These are phyloP conservation scores for Spathaspora boniae DNA, from an alignment of 805 yeast species.

Conservation along the genomic window DNA sequence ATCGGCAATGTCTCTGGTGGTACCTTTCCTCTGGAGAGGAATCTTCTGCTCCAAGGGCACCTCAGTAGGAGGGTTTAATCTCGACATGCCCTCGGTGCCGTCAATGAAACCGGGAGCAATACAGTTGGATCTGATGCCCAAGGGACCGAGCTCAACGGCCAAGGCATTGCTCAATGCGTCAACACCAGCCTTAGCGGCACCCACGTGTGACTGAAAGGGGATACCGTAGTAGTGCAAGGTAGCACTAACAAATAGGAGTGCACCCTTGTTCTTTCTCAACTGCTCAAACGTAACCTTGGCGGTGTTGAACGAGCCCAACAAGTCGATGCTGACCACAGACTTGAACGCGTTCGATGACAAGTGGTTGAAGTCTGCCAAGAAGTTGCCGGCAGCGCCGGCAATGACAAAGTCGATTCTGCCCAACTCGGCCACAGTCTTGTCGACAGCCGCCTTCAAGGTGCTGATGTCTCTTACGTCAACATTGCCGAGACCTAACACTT, in stretches of 20 bases:
- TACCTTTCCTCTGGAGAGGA: constrained; percentile 68
- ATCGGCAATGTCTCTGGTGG: constrained; percentile 77
- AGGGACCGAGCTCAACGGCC: constrained; percentile 89
- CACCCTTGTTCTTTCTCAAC: constrained; percentile 64
- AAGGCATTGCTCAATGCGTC: constrained; percentile 82
- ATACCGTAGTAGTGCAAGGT: constrained; percentile 87
- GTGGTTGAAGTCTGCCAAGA: constrained; percentile 73
- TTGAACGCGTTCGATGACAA: constrained; percentile 84
- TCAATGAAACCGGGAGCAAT: constrained; percentile 91
- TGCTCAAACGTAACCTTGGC: constrained; percentile 75
- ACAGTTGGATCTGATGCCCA: constrained; percentile 79
- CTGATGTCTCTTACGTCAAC: constrained; percentile 76
- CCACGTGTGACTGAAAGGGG: constrained; percentile 86
- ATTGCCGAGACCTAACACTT: constrained; percentile 66
- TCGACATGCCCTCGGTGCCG: constrained; percentile 78
- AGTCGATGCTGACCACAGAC: constrained; percentile 81
- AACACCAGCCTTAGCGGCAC: constrained; percentile 94
- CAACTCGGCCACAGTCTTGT: constrained; percentile 57
- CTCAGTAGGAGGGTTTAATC: constrained; percentile 47
- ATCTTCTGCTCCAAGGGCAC: constrained; percentile 40
- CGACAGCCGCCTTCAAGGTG: constrained; percentile 61
- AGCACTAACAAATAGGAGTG: constrained; percentile 76
- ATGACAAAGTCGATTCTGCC: constrained; percentile 85
- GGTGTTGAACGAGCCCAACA: constrained; percentile 86
- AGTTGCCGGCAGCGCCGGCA: constrained; percentile 97